Evolutionary conservation across 2,329 filamentous ascomycete genomes (phyloP).

Genomic region (Diaporthe sp.): DNA sequence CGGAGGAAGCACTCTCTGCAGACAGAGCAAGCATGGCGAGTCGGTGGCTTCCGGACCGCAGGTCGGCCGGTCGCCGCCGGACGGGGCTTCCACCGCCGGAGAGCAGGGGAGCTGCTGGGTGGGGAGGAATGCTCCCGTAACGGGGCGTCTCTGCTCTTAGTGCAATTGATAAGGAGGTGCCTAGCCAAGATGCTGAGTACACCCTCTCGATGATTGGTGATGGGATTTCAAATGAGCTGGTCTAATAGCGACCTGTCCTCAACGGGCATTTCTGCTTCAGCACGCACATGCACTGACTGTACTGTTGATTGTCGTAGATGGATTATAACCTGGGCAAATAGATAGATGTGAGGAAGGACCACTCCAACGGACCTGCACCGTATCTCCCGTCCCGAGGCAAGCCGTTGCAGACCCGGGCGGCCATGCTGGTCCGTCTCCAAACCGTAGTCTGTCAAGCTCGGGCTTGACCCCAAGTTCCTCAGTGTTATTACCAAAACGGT

Average conservation of each 20-base stretch:
- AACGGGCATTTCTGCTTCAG: neutral
- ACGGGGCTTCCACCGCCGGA: constrained; percentile 16
- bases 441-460: neutral
- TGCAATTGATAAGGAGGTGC: constrained; percentile 16
- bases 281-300: neutral
- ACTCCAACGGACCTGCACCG: neutral
- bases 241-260: neutral
- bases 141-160: neutral
- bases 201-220: neutral
- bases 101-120: neutral
- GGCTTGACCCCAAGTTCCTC: neutral
- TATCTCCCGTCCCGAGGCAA: constrained; percentile 10
- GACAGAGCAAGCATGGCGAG: neutral
- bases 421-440: neutral
- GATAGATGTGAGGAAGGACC: neutral
- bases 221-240: neutral
- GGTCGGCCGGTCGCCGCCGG: constrained; percentile 23
- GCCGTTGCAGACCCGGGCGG: neutral
- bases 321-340: no score
- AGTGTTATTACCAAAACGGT: constrained; percentile 17
- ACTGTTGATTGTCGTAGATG: neutral
- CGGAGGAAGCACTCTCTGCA: neutral
- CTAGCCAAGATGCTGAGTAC: neutral
- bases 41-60: constrained; percentile 24
- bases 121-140: neutral